A percentile compares a stretch with the other conserved stretches of the same genome.
These are phyloP conservation scores for Blepharisma stoltei DNA, from an alignment of 73 alveolate species.

Conservation along the genomic window DNA sequence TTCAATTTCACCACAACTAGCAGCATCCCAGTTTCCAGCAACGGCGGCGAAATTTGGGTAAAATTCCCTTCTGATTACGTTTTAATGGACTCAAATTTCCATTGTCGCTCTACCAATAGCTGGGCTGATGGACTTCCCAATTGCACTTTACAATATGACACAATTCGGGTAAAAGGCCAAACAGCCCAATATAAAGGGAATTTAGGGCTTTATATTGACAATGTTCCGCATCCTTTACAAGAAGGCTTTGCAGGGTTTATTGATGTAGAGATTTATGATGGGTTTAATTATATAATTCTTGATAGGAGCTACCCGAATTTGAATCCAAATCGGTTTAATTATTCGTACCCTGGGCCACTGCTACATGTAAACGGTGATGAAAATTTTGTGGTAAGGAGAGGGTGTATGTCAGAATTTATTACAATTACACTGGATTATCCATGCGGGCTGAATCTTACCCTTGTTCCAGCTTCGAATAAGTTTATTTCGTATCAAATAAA, in stretches of 20 bases:
- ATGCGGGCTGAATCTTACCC: slow-evolving; percentile 36
- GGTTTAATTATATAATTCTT: slow-evolving; percentile 29
- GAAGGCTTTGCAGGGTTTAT: slow-evolving; percentile 35
- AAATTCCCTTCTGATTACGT: slow-evolving; percentile 8
- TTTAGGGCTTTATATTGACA: background rate
- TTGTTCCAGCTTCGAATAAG: slow-evolving; percentile 31
- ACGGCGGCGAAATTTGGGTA: slow-evolving; percentile 15
- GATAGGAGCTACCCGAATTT: slow-evolving; percentile 47
- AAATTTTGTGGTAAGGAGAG: slow-evolving; percentile 31
- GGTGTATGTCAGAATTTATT: slow-evolving; percentile 42
- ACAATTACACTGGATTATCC: slow-evolving; percentile 36
- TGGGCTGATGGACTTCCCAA: slow-evolving; percentile 28
- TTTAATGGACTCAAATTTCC: background rate
- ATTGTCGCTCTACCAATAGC: background rate
- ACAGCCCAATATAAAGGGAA: slow-evolving; percentile 17
- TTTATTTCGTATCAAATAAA: too few species aligned
- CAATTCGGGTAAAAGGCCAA: background rate
- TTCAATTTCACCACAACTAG: slow-evolving; percentile 15
- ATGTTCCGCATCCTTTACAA: slow-evolving; percentile 41
- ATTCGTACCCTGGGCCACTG: slow-evolving; percentile 47
- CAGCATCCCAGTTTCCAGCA: background rate
- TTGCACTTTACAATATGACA: background rate
- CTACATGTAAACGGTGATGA: slow-evolving; percentile 34
- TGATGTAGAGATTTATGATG: slow-evolving; percentile 34
- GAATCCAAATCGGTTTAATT: slow-evolving; percentile 42